Evolutionary conservation across 2,329 filamentous ascomycete genomes (phyloP), one percentile per base, ranked within the genome.

Genomic region (Colletotrichum trifolii): DNA sequence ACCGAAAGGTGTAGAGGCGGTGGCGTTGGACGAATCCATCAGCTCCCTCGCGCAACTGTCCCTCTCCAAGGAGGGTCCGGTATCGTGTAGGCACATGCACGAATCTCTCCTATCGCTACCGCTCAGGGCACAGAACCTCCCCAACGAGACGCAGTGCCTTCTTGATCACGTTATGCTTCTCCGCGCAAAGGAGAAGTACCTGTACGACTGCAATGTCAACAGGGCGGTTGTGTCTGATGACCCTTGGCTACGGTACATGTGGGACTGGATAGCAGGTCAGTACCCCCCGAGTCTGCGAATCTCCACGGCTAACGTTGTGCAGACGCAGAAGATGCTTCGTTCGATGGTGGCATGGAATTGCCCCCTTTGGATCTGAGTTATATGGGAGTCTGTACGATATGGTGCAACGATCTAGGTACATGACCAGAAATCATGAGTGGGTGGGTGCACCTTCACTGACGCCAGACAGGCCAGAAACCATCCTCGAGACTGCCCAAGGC

Each of bases 241-340:
- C 71, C 87, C 86, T 36, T 92, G 91, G 87, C 80, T 95, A n/a
- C 85, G 88, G 62, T 90, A 91, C 60, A 80, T 92, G n/a, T 96
- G 93, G 93, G 86, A 88, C 50, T 92, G 91, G 83, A 82, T 94
- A 52, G 83, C 86, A 64, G 87, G 91, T 88, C 72, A 73, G 81
- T 83, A 11, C 25, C 68, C n/a, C 17, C 3, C 12, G 10, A 54
- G 7, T 12, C 11, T 8, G 61, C 33, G 25, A 25, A 12, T 33
- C 12, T 47, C 15, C 46, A 11, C n/a, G 43, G 59, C 71, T 76
- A 46, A 75, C 64, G 15, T 53, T 49, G 52, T 49, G 39, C 67
- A 87, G 88, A 86, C 66, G 88, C 89, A 2, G 88, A 92, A 69
- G 81, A 85, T 34, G 87, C 88, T 36, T 87, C 89, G 2, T 81